phyloP scores from a whole-genome alignment of 2,329 filamentous ascomycete genomes.

The Talaromyces funiculosus region DNA sequence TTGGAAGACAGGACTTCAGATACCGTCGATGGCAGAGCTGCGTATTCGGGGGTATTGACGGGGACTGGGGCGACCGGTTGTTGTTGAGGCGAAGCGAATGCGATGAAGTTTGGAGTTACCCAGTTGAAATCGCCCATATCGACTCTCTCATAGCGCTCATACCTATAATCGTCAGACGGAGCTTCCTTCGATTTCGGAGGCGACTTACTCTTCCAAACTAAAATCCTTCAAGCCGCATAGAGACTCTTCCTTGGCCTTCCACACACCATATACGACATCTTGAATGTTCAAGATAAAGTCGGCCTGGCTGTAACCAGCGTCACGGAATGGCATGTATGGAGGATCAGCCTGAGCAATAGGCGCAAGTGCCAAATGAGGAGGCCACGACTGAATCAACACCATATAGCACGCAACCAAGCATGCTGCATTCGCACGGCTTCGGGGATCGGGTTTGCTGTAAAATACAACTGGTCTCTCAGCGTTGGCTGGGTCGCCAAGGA shows the following conservation, averaged over 20 bases:
- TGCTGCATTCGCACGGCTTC: constrained; percentile 84
- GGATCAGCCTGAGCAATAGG: constrained; percentile 96
- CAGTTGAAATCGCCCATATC: constrained; percentile 99
- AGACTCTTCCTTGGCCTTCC: constrained; percentile 95
- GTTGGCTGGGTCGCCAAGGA: constrained; percentile 85
- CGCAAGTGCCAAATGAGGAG: constrained; percentile 87
- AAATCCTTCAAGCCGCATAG: constrained; percentile 90
- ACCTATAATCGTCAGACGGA: constrained; percentile 43
- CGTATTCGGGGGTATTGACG: constrained; percentile 66
- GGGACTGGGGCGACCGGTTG: constrained; percentile 67
- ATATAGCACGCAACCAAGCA: constrained; percentile 97
- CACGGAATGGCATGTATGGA: constrained; percentile 96
- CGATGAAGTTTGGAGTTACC: constrained; percentile 90
- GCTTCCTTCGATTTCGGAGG: neutral
- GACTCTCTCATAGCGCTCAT: constrained; percentile 90
- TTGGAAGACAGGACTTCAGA: constrained; percentile 64
- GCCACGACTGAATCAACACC: constrained; percentile 97
- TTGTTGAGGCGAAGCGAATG: constrained; percentile 91
- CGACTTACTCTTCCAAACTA: constrained; percentile 73
- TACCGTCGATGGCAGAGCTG: constrained; percentile 68
- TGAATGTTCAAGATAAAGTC: constrained; percentile 95
- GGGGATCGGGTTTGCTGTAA: constrained; percentile 86
- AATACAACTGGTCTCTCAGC: constrained; percentile 88
- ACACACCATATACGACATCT: constrained; percentile 96
- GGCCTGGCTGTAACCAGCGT: constrained; percentile 96